These are phyloP conservation scores for Colletotrichum chlorophyti DNA, from an alignment of 2,329 filamentous ascomycete genomes.

Conservation along the genomic window DNA sequence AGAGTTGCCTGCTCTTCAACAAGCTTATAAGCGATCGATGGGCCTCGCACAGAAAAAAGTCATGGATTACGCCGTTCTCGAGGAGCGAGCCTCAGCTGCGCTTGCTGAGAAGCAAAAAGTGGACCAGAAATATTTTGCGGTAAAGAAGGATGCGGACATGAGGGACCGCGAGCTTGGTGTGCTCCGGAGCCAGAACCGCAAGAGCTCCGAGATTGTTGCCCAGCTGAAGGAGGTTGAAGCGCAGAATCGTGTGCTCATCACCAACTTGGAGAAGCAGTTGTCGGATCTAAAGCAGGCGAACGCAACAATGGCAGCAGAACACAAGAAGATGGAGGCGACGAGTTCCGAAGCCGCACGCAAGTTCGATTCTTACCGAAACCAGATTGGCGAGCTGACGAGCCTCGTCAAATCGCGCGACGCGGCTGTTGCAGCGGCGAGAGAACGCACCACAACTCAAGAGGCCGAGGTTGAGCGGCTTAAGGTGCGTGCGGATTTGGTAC, in stretches of 20 bases:
- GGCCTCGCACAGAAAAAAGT: constrained; percentile 87
- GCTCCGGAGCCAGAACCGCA: constrained; percentile 81
- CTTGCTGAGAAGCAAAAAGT: constrained; percentile 93
- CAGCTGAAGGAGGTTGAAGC: constrained; percentile 91
- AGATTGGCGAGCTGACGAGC: constrained; percentile 78
- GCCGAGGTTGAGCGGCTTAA: constrained; percentile 82
- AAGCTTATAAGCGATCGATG: constrained; percentile 89
- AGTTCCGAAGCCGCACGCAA: constrained; percentile 73
- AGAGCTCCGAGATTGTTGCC: constrained; percentile 91
- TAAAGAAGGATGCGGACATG: constrained; percentile 91
- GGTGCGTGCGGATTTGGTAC: constrained; percentile 76
- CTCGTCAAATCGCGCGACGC: constrained; percentile 79
- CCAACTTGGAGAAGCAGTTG: constrained; percentile 90
- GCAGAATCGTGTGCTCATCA: constrained; percentile 75
- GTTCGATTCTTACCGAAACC: constrained; percentile 75
- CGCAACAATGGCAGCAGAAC: constrained; percentile 71
- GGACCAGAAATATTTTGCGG: constrained; percentile 96
- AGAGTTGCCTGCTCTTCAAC: constrained; percentile 88
- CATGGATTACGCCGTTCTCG: constrained; percentile 74
- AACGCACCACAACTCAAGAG: constrained; percentile 68
- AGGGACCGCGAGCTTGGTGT: constrained; percentile 81
- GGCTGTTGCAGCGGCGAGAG: constrained; percentile 55
- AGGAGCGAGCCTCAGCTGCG: constrained; percentile 78
- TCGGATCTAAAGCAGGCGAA: constrained; percentile 83
- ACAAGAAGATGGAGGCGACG: constrained; percentile 77